phyloP scores from a whole-genome alignment of 2,329 filamentous ascomycete genomes.

The Diaporthe humulicola region DNA sequence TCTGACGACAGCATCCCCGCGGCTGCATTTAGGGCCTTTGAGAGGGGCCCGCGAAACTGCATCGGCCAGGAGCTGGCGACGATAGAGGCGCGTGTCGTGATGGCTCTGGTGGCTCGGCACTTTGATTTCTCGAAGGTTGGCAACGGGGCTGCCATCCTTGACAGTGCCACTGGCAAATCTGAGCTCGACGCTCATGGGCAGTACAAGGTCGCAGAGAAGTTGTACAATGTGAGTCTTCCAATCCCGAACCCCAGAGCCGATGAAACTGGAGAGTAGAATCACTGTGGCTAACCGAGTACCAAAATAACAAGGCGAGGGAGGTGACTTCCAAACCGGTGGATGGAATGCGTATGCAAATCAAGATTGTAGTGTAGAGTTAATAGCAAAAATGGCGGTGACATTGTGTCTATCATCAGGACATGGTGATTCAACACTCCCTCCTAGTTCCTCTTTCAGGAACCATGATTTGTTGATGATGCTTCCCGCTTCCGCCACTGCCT shows the following conservation, averaged over 20 bases:
- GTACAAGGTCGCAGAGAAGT: constrained; percentile 12
- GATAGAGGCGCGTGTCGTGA: constrained; percentile 29
- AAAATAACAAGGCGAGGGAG: constrained; percentile 5
- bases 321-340: constrained; percentile 36
- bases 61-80: constrained; percentile 30
- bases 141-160: background rate
- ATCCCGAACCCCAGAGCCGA: background rate
- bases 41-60: constrained; percentile 30
- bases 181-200: constrained; percentile 3
- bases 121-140: constrained; percentile 29
- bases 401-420: background rate
- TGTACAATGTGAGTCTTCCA: constrained; percentile 27
- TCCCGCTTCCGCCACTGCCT: no score
- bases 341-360: constrained; percentile 23
- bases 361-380: background rate
- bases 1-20: constrained; percentile 33
- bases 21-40: constrained; percentile 24
- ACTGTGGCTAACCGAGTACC: background rate
- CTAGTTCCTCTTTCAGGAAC: no score
- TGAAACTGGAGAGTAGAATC: background rate
- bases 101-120: constrained; percentile 22
- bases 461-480: no score
- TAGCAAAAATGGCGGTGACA: background rate
- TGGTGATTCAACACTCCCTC: background rate
- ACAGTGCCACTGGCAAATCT: background rate